Conservation (phyloP, 2,329 filamentous ascomycete species). For the Tolypocladium tropicale region DNA sequence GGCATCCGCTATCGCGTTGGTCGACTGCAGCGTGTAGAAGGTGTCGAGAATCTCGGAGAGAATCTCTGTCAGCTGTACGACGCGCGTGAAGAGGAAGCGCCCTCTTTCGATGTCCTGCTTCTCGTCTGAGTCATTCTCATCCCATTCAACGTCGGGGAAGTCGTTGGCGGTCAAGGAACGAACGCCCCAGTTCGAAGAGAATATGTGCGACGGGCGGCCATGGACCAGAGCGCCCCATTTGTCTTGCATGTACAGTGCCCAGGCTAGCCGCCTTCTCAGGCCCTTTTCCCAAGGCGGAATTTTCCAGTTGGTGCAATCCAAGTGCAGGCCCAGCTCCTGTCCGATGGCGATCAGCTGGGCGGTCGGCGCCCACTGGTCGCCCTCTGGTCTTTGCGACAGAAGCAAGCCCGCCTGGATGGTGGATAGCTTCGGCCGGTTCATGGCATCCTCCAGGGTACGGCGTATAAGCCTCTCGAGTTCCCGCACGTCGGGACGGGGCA, state of each 20-base stretch:
- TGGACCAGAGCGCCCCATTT: slow-evolving; percentile 82
- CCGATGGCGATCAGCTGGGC: slow-evolving; percentile 79
- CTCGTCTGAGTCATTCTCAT: slow-evolving; percentile 50
- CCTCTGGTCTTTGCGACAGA: slow-evolving; percentile 63
- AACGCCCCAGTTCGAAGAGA: slow-evolving; percentile 66
- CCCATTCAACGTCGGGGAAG: slow-evolving; percentile 62
- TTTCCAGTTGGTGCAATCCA: slow-evolving; percentile 79
- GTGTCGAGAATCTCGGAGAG: slow-evolving; percentile 73
- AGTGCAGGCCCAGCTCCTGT: slow-evolving; percentile 80
- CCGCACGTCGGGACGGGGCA: slow-evolving; percentile 60
- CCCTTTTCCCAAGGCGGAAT: slow-evolving; percentile 84
- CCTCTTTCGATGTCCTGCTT: slow-evolving; percentile 57
- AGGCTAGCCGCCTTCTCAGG: slow-evolving; percentile 73
- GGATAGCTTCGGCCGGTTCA: slow-evolving; percentile 73
- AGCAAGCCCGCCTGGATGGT: slow-evolving; percentile 70
- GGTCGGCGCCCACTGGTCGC: slow-evolving; percentile 75
- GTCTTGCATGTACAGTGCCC: slow-evolving; percentile 91
- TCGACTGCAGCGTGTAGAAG: slow-evolving; percentile 72
- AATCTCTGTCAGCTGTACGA: slow-evolving; percentile 65
- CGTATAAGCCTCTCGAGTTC: slow-evolving; percentile 66
- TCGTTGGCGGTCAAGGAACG: slow-evolving; percentile 53
- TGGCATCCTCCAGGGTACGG: slow-evolving; percentile 62
- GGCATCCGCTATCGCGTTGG: slow-evolving; percentile 55
- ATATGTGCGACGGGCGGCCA: slow-evolving; percentile 71
- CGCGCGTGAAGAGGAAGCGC: slow-evolving; percentile 61